Conservation (phyloP, 352 stramenopile genomes). For the Blastocystis hominis region DNA sequence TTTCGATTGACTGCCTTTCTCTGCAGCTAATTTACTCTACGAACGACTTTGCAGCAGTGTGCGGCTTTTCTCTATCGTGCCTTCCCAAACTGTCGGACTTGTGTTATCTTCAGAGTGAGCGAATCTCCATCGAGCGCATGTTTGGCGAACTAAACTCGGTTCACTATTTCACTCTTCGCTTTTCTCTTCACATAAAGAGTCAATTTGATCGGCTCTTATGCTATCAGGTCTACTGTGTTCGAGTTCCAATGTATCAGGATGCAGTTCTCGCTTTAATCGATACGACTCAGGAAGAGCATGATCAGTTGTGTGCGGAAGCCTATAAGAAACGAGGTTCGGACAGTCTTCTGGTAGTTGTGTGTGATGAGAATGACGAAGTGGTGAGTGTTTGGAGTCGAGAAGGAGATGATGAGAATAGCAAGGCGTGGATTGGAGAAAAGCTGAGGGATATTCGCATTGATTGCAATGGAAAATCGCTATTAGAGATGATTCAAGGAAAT, state of each 20-base stretch:
- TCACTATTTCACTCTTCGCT: background rate
- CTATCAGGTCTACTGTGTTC: background rate
- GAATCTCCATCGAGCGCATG: background rate
- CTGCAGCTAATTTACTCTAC: background rate
- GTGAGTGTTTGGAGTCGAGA: background rate
- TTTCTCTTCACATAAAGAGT: background rate
- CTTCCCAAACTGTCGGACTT: background rate
- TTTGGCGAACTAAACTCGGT: background rate
- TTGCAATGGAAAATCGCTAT: background rate
- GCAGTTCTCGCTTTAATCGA: background rate
- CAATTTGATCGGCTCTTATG: background rate
- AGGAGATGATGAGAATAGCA: background rate
- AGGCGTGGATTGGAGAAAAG: background rate
- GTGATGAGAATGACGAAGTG: background rate
- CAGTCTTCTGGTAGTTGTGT: background rate
- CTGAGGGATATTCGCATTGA: background rate
- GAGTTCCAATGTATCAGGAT: background rate
- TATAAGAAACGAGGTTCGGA: background rate
- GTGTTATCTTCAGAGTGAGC: background rate
- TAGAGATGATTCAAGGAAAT: background rate
- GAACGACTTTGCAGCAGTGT: background rate
- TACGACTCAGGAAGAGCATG: background rate
- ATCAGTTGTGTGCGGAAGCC: background rate
- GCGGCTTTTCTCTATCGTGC: background rate
- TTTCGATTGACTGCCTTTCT: background rate